Percentiles rank a stretch among this genome's conserved stretches.
phyloP scores from a whole-genome alignment of 192 early-diverging fungal species.

The Endogone sp. region DNA sequence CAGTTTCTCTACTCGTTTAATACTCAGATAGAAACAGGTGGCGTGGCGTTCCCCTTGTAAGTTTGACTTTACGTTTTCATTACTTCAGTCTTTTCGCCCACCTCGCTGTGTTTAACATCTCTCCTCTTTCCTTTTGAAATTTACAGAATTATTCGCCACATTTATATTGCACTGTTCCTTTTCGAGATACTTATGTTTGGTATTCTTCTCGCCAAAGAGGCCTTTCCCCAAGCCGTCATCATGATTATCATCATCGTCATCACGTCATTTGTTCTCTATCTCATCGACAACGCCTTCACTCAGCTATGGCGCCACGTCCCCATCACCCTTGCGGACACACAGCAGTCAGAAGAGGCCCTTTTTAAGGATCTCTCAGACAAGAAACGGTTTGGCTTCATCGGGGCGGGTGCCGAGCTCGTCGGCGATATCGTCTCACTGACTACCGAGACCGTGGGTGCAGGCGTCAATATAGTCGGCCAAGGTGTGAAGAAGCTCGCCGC shows the following conservation, averaged over 20 bases:
- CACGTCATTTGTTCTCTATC: not conserved
- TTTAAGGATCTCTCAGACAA: too few relatives aligned
- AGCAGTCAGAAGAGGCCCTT: too few relatives aligned
- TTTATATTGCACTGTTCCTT: not conserved
- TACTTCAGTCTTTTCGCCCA: too few relatives aligned
- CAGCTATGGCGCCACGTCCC: not conserved
- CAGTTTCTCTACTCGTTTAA: slow-evolving; percentile 71
- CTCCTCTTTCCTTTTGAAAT: too few relatives aligned
- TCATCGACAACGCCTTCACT: not conserved
- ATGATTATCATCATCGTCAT: not conserved
- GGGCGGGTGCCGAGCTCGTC: too few relatives aligned
- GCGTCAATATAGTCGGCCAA: too few relatives aligned
- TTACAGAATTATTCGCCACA: slow-evolving; percentile 31
- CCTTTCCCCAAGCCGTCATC: not conserved
- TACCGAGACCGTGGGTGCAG: too few relatives aligned
- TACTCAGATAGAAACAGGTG: slow-evolving; percentile 45
- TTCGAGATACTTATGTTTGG: not conserved
- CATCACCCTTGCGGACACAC: not conserved
- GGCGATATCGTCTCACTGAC: too few relatives aligned
- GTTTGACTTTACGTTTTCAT: too few relatives aligned
- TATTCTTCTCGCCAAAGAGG: not conserved
- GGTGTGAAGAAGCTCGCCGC: too few relatives aligned
- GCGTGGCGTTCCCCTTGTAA: slow-evolving; percentile 54
- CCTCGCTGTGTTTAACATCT: too few relatives aligned
- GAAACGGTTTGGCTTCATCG: too few relatives aligned